Evolutionary conservation across 352 stramenopile genomes (phyloP).

Genomic region (Halophytophthora batemanensis): DNA sequence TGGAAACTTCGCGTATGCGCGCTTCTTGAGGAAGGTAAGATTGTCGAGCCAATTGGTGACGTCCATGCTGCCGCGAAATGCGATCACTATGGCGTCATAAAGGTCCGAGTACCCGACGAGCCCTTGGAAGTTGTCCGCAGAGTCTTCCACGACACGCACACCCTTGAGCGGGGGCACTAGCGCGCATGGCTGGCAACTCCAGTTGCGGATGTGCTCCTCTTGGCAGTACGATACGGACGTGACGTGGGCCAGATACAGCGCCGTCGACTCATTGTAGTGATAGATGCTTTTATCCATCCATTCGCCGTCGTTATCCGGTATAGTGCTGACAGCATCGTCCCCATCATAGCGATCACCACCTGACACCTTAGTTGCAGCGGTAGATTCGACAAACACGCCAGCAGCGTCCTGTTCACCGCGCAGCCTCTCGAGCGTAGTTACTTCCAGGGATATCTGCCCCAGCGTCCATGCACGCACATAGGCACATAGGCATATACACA

Average conservation of each 20-base stretch:
- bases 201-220: conserved; percentile 57
- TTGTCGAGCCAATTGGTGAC: conserved; percentile 85
- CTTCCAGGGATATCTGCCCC: no score
- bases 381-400: no score
- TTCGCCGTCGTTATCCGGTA: not conserved
- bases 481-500: no score
- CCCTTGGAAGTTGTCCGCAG: conserved; percentile 74
- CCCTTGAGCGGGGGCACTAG: conserved; percentile 49
- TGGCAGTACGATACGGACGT: conserved; percentile 80
- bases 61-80: conserved; percentile 83
- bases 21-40: conserved; percentile 77
- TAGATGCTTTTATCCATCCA: not conserved
- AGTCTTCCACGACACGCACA: conserved; percentile 62
- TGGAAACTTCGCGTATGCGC: conserved; percentile 58
- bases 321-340: not conserved
- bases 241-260: conserved; percentile 71
- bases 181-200: conserved; percentile 68
- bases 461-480: no score
- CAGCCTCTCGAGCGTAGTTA: no score
- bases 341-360: no score
- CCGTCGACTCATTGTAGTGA: conserved; percentile 63
- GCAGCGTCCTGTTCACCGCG: no score
- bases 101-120: conserved; percentile 65
- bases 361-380: no score
- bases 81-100: conserved; percentile 57